phyloP scores from a whole-genome alignment of 2,329 filamentous ascomycete genomes.

The Exophiala sp. region DNA sequence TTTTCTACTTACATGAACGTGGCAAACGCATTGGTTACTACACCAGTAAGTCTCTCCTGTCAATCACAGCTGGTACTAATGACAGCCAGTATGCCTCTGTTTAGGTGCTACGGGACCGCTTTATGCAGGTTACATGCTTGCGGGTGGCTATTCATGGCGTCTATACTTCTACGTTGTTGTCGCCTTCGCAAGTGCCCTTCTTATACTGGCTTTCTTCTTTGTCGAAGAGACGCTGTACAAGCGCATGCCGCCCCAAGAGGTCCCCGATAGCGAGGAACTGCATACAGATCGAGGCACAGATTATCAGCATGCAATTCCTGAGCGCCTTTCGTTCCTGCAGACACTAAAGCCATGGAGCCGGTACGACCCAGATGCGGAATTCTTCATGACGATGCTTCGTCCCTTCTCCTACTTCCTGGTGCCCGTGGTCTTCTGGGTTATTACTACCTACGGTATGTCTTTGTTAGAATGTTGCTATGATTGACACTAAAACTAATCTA shows the following conservation, averaged over 20 bases:
- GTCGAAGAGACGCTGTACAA: constrained; percentile 59
- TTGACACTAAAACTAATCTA: too few relatives aligned
- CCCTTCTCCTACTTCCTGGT: constrained; percentile 49
- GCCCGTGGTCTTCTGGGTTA: constrained; percentile 50
- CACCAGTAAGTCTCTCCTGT: not conserved
- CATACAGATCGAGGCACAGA: constrained; percentile 22
- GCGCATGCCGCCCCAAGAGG: constrained; percentile 17
- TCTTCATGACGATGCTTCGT: constrained; percentile 46
- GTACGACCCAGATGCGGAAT: constrained; percentile 43
- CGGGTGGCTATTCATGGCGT: constrained; percentile 56
- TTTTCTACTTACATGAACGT: too few relatives aligned
- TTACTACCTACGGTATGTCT: constrained; percentile 44
- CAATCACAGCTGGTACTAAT: not conserved
- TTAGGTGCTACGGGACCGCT: constrained; percentile 44
- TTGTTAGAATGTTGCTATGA: too few relatives aligned
- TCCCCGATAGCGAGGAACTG: constrained; percentile 31
- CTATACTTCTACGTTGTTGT: constrained; percentile 61
- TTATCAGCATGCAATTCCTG: constrained; percentile 28
- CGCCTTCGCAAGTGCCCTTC: constrained; percentile 48
- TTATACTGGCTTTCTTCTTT: constrained; percentile 53
- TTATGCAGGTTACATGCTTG: constrained; percentile 60
- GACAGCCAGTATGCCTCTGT: constrained; percentile 5
- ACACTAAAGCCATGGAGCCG: constrained; percentile 45
- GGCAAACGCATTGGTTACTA: too few relatives aligned
- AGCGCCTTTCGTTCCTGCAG: constrained; percentile 40